These are phyloP conservation scores for Blastobotrys terrestris DNA, from an alignment of 805 yeast genomes.

Conservation along the genomic window DNA sequence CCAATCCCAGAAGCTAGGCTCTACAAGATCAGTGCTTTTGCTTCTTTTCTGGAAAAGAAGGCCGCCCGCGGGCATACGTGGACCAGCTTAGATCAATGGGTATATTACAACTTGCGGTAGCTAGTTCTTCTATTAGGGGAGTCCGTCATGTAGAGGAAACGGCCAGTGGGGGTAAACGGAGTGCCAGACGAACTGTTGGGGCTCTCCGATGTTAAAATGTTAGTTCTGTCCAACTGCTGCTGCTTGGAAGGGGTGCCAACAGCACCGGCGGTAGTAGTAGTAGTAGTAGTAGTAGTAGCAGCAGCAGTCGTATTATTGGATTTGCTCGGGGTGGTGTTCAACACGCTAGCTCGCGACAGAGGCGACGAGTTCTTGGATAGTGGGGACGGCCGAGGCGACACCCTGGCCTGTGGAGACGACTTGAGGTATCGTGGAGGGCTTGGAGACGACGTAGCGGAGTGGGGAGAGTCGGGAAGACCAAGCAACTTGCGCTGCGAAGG, in stretches of 20 bases:
- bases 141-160: constrained; percentile 16
- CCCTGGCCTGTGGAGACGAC: constrained; percentile 18
- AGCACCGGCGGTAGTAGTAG: background rate
- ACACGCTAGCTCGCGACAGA: background rate
- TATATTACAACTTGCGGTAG: constrained; percentile 1
- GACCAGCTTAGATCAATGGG: background rate
- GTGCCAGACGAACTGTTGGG: constrained; percentile 3
- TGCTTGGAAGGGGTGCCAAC: background rate
- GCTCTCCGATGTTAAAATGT: background rate
- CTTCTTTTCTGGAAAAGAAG: too few relatives aligned
- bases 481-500: constrained; percentile 24
- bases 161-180: constrained; percentile 17
- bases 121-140: constrained; percentile 8
- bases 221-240: background rate
- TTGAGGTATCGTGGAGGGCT: constrained; percentile 22
- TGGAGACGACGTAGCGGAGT: constrained; percentile 15
- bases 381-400: constrained; percentile 18
- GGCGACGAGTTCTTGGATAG: constrained; percentile 8
- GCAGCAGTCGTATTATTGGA: background rate
- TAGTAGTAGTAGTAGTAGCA: background rate
- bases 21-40: too few relatives aligned
- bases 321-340: background rate
- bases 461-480: constrained; percentile 24
- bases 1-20: too few relatives aligned
- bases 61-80: too few relatives aligned